Base-by-base conservation (phyloP, 164 flowering plant genomes). In the Brasenia schreberi region DNA sequence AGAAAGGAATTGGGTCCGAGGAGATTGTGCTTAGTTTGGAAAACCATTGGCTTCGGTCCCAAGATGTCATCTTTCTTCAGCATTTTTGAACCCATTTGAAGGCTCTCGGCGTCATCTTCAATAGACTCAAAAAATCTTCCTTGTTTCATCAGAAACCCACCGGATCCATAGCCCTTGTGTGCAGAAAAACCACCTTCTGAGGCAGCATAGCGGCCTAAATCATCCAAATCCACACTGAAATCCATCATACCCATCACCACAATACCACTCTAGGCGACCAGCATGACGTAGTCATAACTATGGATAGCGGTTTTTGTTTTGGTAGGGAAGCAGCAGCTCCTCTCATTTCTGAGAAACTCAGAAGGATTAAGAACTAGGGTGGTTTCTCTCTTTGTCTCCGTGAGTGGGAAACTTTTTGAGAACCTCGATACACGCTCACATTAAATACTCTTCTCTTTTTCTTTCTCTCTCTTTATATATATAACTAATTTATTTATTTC, bases 51-150 rank as follows among this genome's bases (percentile, higher is more conserved):
- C 65, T 78, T 83, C 43, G 82, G 59, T 33, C 72, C 66, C 1
- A 73, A 69, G 52, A 70, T 69, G 70, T 78, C 83, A 64, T 79
- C 83, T 63, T 72, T 75, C 68, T 77, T 85, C 5, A 83, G 73
- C 73, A 85, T 69, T 70, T 23, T 89, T 89, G 19, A 79, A 80
- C 75, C 76, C 74, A 65, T 79, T 83, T 81, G 80, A 83, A 19
- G 82, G 84, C 70, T 87, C 87, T 42, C 82, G 53, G 6, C 7
- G 53, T 45, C 7, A 45, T 7, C 53, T 7, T 45, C 53, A 45
- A 45, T 7, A 45, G 53, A 45, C 6, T 5, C 53, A 45, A 12
- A 45, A 45, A 12, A 3, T 12, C 53, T 45, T 12, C 53, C 53
- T 45, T 12, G 53, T 45, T 45, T 45, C 53, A 45, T 45, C 53